Evolutionary conservation across 306 rosid species (phyloP), one percentile per base, ranked within the genome.

Genomic region (Vicia faba): DNA sequence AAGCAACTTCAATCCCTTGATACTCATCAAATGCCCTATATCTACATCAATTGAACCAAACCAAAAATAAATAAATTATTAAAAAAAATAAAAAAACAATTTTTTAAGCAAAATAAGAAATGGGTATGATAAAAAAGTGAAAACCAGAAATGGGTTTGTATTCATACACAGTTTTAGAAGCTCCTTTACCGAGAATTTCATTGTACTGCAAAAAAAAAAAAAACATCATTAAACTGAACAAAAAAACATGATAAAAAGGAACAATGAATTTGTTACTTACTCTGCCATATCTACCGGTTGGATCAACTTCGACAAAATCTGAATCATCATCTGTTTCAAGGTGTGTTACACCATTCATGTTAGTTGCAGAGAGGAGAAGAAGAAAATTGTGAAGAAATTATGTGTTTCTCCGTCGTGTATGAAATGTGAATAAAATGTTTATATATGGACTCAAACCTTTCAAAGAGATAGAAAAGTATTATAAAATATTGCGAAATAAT

Each of bases 231-330:
- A 80, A 66, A 43, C 70, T 29, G 41, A 61, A 16, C 15, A 1
- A 36, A 31, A 61, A 7, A 61, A 28, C 39, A 25, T 15, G 48
- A 53, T 39, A 43, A 46, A 46, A 23, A 58, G 31, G 74, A 67
- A 67, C 29, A 58, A 46, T 20, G 5, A 8, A 50, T 53, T 10
- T 23, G 13, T 26, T 12, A 7, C 61, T 13, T 43, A 93, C 99
- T 70, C 97, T 84, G 95, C 97, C 99, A 82, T 93, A 93, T 93
- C 99, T 88, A 58, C 99, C 96, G 74, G 96, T 88, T 61, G 99
- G 99, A 90, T 93, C 99, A 74, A 90, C 80, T 82, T 93, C 99
- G 31, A 90, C 95, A 54, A 86, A 90, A 60, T 83, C 96, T 16
- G 83, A 76, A 76, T 57, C 71, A 80, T 57, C 69, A 80, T 83